Base-by-base conservation (phyloP, 768 basidiomycete genomes). In the Rossbeevera mucosa region DNA sequence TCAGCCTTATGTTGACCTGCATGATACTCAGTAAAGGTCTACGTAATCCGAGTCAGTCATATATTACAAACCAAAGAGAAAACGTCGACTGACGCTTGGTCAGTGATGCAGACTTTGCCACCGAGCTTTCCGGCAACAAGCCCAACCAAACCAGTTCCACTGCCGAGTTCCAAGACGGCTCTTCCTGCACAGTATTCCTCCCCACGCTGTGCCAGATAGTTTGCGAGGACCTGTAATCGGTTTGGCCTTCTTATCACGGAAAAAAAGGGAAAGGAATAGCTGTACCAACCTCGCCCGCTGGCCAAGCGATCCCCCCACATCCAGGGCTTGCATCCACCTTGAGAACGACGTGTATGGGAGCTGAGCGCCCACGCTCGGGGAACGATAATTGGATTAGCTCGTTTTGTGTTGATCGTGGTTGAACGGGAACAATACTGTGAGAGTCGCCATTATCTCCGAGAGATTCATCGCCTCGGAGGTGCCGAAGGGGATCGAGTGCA, bases 131-230 rank as follows among this genome's bases (percentile, higher is more conserved):
- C 91, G 2, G 86, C 86, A 5, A 87, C 83, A 24, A 97, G 78
- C 8, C 93, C 93, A n/a, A 95, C 92, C 21, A 97, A 76, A 16
- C 94, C 94, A 3, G 94, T 97, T 2, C 94, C 94, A 58, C 88
- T 88, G 5, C 94, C 94, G 2, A 97, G 78, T 64, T 97, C 94
- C 16, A 96, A 65, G 12, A 94, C 71, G 26, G 64, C 79, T 66
- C 77, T 82, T 44, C 77, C 77, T 24, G 70, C 54, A 25, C 94
- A 71, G 44, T 76, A 78, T 3, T 59, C 58, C 2, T 71, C 61
- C 0, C 80, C 81, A 43, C 79, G 76, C 42, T 80, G 76, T 16
- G 82, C 74, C 29, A 96, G 74, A 67, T 94, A 94, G 41, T 74
- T 78, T 9, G 90, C 80, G 6, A 96, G 75, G 26, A 94, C 84